phyloP scores from a whole-genome alignment of 2,329 filamentous ascomycete genomes.

The Calonectria honghensis region DNA sequence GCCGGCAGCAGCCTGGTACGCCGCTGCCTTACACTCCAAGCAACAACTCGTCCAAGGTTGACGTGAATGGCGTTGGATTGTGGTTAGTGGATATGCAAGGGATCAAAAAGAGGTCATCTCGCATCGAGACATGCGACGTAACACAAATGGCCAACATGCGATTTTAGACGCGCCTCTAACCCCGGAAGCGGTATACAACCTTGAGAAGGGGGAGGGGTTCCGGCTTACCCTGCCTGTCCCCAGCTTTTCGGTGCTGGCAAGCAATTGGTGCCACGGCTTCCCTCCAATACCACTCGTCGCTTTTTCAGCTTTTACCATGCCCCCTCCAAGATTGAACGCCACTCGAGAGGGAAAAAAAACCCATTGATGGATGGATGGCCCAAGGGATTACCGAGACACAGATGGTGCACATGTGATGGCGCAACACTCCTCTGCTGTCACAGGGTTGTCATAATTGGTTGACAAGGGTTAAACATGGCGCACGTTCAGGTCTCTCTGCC shows the following conservation, averaged over 20 bases:
- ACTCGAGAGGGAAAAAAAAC: neutral
- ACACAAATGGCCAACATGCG: slow-evolving; percentile 37
- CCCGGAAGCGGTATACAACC: slow-evolving; percentile 12
- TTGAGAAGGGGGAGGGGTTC: slow-evolving; percentile 6
- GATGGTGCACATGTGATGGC: slow-evolving; percentile 9
- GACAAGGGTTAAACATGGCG: slow-evolving; percentile 1
- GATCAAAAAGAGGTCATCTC: slow-evolving; percentile 33
- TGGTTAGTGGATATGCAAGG: slow-evolving; percentile 34
- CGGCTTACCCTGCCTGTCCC: slow-evolving; percentile 30
- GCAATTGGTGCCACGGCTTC: slow-evolving; percentile 11
- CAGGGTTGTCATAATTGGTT: slow-evolving; percentile 1
- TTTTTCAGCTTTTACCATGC: slow-evolving; percentile 22
- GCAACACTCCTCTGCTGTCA: slow-evolving; percentile 14
- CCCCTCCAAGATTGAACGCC: slow-evolving; percentile 25
- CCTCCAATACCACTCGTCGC: slow-evolving; percentile 9
- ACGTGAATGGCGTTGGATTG: slow-evolving; percentile 21
- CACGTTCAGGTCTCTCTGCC: slow-evolving; percentile 13
- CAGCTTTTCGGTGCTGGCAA: slow-evolving; percentile 23
- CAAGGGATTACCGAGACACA: slow-evolving; percentile 14
- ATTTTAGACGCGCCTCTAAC: slow-evolving; percentile 31
- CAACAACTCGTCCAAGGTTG: slow-evolving; percentile 22
- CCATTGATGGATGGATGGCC: neutral
- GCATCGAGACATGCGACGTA: slow-evolving; percentile 36
- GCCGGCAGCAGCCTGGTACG: slow-evolving; percentile 29
- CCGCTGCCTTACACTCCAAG: slow-evolving; percentile 23